Evolutionary conservation across 441 rosid species (phyloP).

Genomic region (Breynia disticha): DNA sequence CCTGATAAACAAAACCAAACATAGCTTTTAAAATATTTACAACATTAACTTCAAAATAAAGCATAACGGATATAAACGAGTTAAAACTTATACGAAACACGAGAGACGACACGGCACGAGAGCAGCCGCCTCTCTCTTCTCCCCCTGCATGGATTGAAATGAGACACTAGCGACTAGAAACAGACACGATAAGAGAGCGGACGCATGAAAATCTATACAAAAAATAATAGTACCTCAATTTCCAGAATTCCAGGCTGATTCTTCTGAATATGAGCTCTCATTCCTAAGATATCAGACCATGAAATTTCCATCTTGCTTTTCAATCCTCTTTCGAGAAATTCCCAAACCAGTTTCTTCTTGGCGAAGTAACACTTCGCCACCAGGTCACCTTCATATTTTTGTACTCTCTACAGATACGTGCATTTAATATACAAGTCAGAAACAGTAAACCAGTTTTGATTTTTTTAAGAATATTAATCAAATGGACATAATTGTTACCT

Average conservation of each 20-base stretch:
- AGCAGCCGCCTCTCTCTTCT: no score
- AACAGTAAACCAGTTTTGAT: no score
- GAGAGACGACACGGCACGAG: no score
- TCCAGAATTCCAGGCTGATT: constrained; percentile 29
- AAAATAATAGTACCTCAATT: constrained; percentile 28
- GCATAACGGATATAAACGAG: no score
- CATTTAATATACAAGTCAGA: background rate
- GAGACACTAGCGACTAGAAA: background rate
- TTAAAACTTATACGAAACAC: no score
- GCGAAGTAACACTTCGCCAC: constrained; percentile 51
- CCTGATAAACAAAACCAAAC: constrained; percentile 13
- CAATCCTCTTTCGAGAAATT: constrained; percentile 25
- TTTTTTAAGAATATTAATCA: no score
- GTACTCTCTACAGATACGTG: constrained; percentile 21
- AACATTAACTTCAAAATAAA: no score
- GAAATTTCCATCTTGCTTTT: constrained; percentile 45
- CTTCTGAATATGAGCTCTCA: constrained; percentile 20
- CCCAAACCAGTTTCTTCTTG: constrained; percentile 47
- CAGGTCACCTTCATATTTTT: constrained; percentile 35
- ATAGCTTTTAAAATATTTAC: no score
- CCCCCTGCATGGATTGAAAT: background rate
- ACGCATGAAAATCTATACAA: background rate
- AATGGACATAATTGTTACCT: constrained; percentile 23
- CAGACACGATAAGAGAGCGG: background rate
- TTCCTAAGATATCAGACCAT: constrained; percentile 43